A percentile compares a stretch with the other conserved stretches of the same genome.
Conservation (phyloP, 1,139 yeast species). For the Pichiaceae sp. region DNA sequence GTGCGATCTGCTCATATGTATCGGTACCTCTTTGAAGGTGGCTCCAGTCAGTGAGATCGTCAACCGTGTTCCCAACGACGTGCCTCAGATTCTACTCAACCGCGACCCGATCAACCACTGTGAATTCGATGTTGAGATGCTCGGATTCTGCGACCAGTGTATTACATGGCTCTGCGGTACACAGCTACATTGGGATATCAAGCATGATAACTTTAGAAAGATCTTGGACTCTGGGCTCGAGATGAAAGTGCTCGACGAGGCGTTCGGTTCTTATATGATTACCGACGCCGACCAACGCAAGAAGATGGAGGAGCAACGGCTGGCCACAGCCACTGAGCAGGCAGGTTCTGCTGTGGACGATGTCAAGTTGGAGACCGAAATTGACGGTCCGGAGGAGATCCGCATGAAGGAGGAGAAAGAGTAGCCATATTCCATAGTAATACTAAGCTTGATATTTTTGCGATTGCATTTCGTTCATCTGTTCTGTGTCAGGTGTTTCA, state of each 20-base stretch:
- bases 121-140: constrained; percentile 70
- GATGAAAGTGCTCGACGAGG: constrained; percentile 19
- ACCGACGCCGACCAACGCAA: constrained; percentile 20
- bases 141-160: constrained; percentile 86
- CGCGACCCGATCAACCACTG: constrained; percentile 71
- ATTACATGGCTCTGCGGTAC: constrained; percentile 55
- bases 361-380: neutral
- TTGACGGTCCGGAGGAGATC: neutral
- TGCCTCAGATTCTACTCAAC: constrained; percentile 82
- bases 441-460: too few relatives aligned
- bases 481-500: too few relatives aligned
- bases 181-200: constrained; percentile 58
- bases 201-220: constrained; percentile 38
- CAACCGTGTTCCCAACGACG: constrained; percentile 55
- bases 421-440: too few relatives aligned
- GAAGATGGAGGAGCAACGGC: constrained; percentile 1
- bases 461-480: too few relatives aligned
- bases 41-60: constrained; percentile 95
- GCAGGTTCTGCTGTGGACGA: neutral
- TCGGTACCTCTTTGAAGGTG: constrained; percentile 91
- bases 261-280: constrained; percentile 25
- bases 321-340: neutral
- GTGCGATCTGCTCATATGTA: constrained; percentile 78
- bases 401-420: neutral
- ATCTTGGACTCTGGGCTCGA: constrained; percentile 24